Evolutionary conservation across 441 rosid species (phyloP).

Genomic region (Adansonia grandidieri): DNA sequence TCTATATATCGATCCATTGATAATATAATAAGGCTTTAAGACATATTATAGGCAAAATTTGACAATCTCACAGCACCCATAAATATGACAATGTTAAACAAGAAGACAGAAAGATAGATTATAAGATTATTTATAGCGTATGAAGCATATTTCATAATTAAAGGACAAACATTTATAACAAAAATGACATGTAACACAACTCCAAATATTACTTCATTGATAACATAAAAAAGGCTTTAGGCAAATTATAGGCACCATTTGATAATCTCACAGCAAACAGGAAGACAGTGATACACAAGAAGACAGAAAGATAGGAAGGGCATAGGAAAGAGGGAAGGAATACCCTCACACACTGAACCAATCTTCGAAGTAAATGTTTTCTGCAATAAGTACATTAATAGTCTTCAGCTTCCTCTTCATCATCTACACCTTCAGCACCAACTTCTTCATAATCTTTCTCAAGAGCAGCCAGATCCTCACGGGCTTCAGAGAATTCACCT

Average conservation of each 20-base stretch:
- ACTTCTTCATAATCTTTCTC: constrained; percentile 95
- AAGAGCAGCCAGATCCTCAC: too few species aligned
- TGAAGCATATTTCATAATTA: neutral
- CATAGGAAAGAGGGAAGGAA: constrained; percentile 10
- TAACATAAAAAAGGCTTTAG: neutral
- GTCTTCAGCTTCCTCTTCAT: constrained; percentile 81
- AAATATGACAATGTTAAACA: constrained; percentile 23
- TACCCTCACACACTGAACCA: constrained; percentile 23
- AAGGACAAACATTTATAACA: neutral
- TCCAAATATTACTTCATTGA: neutral
- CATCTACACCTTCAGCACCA: constrained; percentile 81
- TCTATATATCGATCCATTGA: constrained; percentile 1
- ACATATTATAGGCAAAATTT: constrained; percentile 15
- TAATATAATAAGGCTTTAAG: neutral
- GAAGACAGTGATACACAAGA: constrained; percentile 26
- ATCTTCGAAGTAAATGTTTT: constrained; percentile 14
- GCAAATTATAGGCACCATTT: constrained; percentile 16
- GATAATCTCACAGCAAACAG: constrained; percentile 29
- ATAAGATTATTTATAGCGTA: too few species aligned
- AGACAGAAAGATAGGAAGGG: constrained; percentile 24
- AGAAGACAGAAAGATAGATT: neutral
- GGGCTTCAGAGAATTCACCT: constrained; percentile 18
- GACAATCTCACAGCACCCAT: constrained; percentile 29
- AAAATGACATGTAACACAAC: neutral
- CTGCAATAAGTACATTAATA: constrained; percentile 34